Conservation (phyloP, 129 eudicot species). For the sunflower (Helianthus annuus) region HanXRQr2.0-SUNRISE NC_035440.2:149360303-149360802, state of each 20-base stretch:
- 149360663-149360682: neutral
- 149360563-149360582: conserved; percentile 3
- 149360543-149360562: conserved; percentile 44
- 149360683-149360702: no score
- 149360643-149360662: neutral
- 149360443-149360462: neutral
- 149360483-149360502: conserved; percentile 58
- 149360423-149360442: conserved; percentile 15
- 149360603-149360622: neutral
- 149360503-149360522: conserved; percentile 52
- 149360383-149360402: neutral
- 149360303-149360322: conserved; percentile 46
- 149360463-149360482: neutral
- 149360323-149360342: conserved; percentile 71
- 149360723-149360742: no score
- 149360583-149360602: neutral
- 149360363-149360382: neutral
- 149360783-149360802: no score
- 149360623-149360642: neutral
- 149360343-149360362: neutral
- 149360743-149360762: no score
- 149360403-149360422: conserved; percentile 1
- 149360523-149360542: conserved; percentile 47
- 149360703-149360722: no score
- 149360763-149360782: no score